Evolutionary conservation across 257 asterid species (phyloP), one percentile per base, ranked within the genome.

Genomic region (Paulownia fortunei): DNA sequence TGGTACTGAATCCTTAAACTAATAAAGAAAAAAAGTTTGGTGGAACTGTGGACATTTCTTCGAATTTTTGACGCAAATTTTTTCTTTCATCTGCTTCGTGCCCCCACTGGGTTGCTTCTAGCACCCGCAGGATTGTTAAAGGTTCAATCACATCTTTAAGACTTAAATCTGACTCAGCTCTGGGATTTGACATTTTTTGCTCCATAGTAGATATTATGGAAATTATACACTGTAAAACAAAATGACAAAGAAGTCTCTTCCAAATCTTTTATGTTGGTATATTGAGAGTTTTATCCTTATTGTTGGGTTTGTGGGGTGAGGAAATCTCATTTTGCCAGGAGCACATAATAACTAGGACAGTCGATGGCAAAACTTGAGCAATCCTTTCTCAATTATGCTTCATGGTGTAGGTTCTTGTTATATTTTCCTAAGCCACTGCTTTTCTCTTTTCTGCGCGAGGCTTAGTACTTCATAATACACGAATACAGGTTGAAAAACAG

Each of bases 1-100:
- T 72, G 24, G 51, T 73, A 47, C 68, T 77, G 70, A 79, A 83
- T 83, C 82, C 78, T 80, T 81, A 69, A 65, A 70, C 76, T 66
- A 44, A 82, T 36, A 42, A 61, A 41, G 37, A 75, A 63, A 36
- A 58, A 49, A 72, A 56, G 73, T 74, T 77, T 54, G 49, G 21
- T 55, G 72, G 37, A 52, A 41, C 23, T 65, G 63, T 74, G 23
- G 12, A 32, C 47, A 55, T 78, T 65, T 39, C 62, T 44, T 9
- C 73, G 74, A 72, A 72, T 82, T 56, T 66, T 52, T 72, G 82
- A 72, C 73, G 32, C 41, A 18, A 49, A 7, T 52, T 49, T 30
- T 74, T 64, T 72, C 24, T 69, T n/a, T 27, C 13, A 10, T 63
- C 9, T 8, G 19, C 23, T 32, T 72, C 21, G 9, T 2, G 1